Evolutionary conservation across 2,329 filamentous ascomycete species (phyloP).

Genomic region (Colletotrichum sp.): DNA sequence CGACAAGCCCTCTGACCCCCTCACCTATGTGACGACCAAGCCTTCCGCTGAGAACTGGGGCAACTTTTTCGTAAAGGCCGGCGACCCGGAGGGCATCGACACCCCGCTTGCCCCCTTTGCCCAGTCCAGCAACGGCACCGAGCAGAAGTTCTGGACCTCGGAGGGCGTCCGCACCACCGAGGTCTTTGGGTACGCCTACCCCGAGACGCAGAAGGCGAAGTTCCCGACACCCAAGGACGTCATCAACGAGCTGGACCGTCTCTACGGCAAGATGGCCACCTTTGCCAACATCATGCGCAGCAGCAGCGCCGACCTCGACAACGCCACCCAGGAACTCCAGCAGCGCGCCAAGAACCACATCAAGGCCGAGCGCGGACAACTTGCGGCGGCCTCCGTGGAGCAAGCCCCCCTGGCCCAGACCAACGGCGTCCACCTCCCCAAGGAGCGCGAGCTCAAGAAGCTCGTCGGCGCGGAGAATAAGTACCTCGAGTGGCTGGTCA

Average conservation of each 20-base stretch:
- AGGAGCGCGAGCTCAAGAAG: neutral
- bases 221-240: slow-evolving; percentile 22
- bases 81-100: slow-evolving; percentile 24
- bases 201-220: slow-evolving; percentile 29
- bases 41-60: slow-evolving; percentile 12
- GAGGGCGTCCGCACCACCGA: slow-evolving; percentile 27
- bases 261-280: slow-evolving; percentile 11
- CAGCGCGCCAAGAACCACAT: slow-evolving; percentile 3
- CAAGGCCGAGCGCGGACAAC: neutral
- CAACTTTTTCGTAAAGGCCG: slow-evolving; percentile 32
- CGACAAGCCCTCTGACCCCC: slow-evolving; percentile 1
- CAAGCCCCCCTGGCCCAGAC: neutral
- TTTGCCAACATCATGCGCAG: slow-evolving; percentile 12
- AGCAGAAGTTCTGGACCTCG: slow-evolving; percentile 30
- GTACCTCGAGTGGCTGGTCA: slow-evolving; percentile 58
- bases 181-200: slow-evolving; percentile 32
- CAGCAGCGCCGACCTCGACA: neutral
- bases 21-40: slow-evolving; percentile 10
- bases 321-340: neutral
- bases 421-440: neutral
- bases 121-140: neutral
- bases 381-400: neutral
- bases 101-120: slow-evolving; percentile 30
- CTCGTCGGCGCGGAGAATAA: slow-evolving; percentile 25
- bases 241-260: slow-evolving; percentile 15